These are phyloP conservation scores for Cucumis cinereus DNA, from an alignment of 306 rosid genomes.

Conservation along the genomic window DNA sequence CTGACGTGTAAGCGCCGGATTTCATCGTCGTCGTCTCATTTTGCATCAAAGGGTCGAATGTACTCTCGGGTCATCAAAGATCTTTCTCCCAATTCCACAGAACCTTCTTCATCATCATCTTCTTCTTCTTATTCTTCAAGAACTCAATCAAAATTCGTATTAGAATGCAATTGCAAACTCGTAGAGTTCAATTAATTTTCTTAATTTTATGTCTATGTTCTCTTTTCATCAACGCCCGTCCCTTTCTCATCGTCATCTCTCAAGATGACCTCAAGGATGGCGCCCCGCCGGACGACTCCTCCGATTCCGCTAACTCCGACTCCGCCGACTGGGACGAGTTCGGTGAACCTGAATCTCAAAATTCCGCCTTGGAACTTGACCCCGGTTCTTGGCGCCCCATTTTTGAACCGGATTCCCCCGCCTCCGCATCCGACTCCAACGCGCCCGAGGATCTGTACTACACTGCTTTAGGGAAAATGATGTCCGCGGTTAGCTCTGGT, in stretches of 20 bases:
- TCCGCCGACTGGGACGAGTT: conserved; percentile 87
- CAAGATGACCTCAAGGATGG: conserved; percentile 63
- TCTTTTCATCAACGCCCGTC: conserved; percentile 38
- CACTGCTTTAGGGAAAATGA: conserved; percentile 37
- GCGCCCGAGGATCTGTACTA: conserved; percentile 35
- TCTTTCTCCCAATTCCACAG: neutral
- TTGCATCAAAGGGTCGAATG: neutral
- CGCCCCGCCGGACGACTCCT: conserved; percentile 26
- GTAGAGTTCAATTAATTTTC: conserved; percentile 21
- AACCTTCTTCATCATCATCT: neutral
- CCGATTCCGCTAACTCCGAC: conserved; percentile 39
- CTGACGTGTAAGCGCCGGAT: neutral
- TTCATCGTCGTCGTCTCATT: neutral
- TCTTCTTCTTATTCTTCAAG: neutral
- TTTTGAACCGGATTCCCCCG: conserved; percentile 49
- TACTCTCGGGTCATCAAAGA: neutral
- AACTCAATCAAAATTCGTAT: neutral
- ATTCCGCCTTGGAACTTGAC: conserved; percentile 71
- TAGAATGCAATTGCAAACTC: conserved; percentile 12
- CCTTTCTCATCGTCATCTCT: conserved; percentile 56
- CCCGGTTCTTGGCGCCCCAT: conserved; percentile 92
- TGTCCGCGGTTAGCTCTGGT: conserved; percentile 41
- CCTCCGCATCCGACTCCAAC: conserved; percentile 3
- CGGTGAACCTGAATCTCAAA: conserved; percentile 49
- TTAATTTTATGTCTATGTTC: conserved; percentile 30